Conservation (phyloP, 2,329 filamentous ascomycete genomes). For the Fusarium sp. region DNA sequence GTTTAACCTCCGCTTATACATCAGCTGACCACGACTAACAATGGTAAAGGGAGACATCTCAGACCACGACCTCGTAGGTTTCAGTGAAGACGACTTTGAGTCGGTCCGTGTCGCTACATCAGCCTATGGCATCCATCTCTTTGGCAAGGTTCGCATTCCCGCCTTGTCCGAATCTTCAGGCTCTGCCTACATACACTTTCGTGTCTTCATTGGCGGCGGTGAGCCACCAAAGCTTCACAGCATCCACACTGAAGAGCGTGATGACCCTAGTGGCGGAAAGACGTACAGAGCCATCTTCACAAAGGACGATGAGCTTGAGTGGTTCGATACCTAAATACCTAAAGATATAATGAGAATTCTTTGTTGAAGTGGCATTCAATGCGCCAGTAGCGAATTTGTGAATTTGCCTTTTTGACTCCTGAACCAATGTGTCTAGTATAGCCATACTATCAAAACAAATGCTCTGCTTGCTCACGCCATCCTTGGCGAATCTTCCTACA, state of each 20-base stretch:
- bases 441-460: slow-evolving; percentile 34
- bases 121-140: slow-evolving; percentile 82
- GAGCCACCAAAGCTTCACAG: slow-evolving; percentile 86
- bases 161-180: slow-evolving; percentile 61
- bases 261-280: slow-evolving; percentile 88
- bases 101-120: slow-evolving; percentile 93
- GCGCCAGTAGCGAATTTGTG: slow-evolving; percentile 21
- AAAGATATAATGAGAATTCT: slow-evolving; percentile 27
- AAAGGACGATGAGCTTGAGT: slow-evolving; percentile 86
- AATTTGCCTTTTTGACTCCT: slow-evolving; percentile 35
- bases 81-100: slow-evolving; percentile 83
- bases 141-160: slow-evolving; percentile 76
- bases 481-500: slow-evolving; percentile 15
- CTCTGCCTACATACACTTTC: slow-evolving; percentile 83
- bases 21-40: not conserved
- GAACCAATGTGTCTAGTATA: slow-evolving; percentile 32
- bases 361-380: slow-evolving; percentile 10
- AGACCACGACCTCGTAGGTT: slow-evolving; percentile 91
- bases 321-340: slow-evolving; percentile 62
- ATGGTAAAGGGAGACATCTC: slow-evolving; percentile 39
- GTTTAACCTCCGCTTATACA: slow-evolving; percentile 10
- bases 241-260: slow-evolving; percentile 95
- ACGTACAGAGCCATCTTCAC: slow-evolving; percentile 94
- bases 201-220: slow-evolving; percentile 88
- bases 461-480: slow-evolving; percentile 24